Evolutionary conservation across 2,329 filamentous ascomycete genomes (phyloP), one percentile per base, ranked within the genome.

Genomic region (Arthrobotrys sinensis): DNA sequence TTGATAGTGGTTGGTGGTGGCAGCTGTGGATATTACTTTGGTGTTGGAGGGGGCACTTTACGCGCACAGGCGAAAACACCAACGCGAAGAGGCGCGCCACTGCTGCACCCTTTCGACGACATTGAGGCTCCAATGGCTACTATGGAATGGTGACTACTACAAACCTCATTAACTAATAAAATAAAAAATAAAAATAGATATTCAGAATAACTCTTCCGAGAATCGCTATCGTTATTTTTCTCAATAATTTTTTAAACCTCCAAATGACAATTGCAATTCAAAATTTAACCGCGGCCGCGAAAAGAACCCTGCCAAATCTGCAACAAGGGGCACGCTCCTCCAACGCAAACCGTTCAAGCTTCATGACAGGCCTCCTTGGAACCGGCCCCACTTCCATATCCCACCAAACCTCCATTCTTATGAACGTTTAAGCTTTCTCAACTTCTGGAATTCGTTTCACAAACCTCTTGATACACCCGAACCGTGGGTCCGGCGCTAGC

Each of bases 271-370:
- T 57, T 21, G 4, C 10, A 60, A 19, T 19, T 24, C 36, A 60
- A 28, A 60, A 28, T 69, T 69, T 50, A 64, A 28, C 69, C 69
- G 69, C 69, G 50, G 32, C 7, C 34, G 16, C 38, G 7, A n/a
- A 24, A 28, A 19, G 4, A 46, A 24, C 60, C 48, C 48, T 57
- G 65, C 68, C 64, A 34, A 38, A 52, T 64, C 55, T 68, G 64
- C 72, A 76, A 76, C 72, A 69, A 76, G 72, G 72, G 72, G 64
- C 46, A 43, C 14, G 24, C 24, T 10, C 21, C 45, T 69, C 64
- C 72, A 76, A 76, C 72, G 24, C 72, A 76, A 48, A 64, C 38
- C 46, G 72, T 76, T 46, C 64, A 69, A 69, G 28, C 24, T 67
- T 36, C 8, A 36, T 21, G 40, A 45, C 40, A 45, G 40, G 28